These are phyloP conservation scores for Phyllosticta capitalensis DNA, from an alignment of 2,329 filamentous ascomycete species.

Conservation along the genomic window DNA sequence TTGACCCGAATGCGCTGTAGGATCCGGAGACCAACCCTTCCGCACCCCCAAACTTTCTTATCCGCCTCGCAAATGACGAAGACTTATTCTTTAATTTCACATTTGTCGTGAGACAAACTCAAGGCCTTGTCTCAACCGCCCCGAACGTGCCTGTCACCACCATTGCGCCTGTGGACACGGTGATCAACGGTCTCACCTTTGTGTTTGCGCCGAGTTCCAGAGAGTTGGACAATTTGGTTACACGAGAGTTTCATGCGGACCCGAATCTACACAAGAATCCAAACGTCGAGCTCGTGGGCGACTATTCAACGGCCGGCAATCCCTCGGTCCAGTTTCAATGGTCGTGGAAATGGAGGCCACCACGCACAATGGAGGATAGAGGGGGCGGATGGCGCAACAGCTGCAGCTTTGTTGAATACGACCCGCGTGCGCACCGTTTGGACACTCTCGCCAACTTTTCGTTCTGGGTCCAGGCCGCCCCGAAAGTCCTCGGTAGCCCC, in stretches of 20 bases:
- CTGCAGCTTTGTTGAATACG: slow-evolving; percentile 97
- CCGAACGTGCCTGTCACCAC: slow-evolving; percentile 21
- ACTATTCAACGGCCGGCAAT: slow-evolving; percentile 76
- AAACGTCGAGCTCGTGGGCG: slow-evolving; percentile 91
- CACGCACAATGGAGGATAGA: slow-evolving; percentile 68
- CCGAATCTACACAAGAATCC: slow-evolving; percentile 96
- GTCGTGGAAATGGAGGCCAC: slow-evolving; percentile 95
- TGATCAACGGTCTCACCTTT: slow-evolving; percentile 82
- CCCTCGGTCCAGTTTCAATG: slow-evolving; percentile 83
- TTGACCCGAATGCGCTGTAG: slow-evolving; percentile 36
- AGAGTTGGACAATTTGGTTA: slow-evolving; percentile 89
- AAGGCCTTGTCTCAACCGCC: slow-evolving; percentile 32
- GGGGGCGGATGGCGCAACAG: slow-evolving; percentile 91
- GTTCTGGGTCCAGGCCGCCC: slow-evolving; percentile 82
- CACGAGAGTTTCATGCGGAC: slow-evolving; percentile 90
- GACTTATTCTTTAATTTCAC: slow-evolving; percentile 90
- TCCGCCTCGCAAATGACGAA: slow-evolving; percentile 83
- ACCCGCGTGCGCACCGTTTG: slow-evolving; percentile 80
- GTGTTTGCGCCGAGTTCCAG: slow-evolving; percentile 76
- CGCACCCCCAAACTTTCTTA: slow-evolving; percentile 60
- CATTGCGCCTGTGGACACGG: slow-evolving; percentile 49
- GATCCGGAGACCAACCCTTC: slow-evolving; percentile 56
- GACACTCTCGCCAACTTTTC: slow-evolving; percentile 86
- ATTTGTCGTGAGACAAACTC: slow-evolving; percentile 60
- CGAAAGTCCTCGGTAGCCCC: slow-evolving; percentile 26